These are phyloP conservation scores for Coriaria nepalensis DNA, from an alignment of 306 rosid genomes.

Conservation along the genomic window DNA sequence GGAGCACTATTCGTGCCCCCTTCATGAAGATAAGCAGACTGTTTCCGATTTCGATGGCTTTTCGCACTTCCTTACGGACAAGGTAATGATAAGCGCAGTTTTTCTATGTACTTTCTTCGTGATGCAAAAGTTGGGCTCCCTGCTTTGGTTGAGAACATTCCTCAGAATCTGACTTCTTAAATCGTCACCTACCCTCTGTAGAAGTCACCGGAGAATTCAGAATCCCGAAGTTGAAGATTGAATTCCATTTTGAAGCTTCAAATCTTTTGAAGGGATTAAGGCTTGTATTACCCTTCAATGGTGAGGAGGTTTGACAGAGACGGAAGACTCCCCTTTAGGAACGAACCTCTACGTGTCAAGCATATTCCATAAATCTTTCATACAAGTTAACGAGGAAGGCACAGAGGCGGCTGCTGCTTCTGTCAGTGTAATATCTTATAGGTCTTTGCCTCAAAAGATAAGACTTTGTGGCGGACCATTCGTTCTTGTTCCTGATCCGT, in stretches of 20 bases:
- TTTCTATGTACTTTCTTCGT: conserved; percentile 70
- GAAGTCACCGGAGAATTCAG: conserved; percentile 42
- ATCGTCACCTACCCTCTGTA: conserved; percentile 31
- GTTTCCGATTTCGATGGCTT: conserved; percentile 24
- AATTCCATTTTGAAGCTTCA: conserved; percentile 52
- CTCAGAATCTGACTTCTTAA: conserved; percentile 40
- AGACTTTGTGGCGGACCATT: conserved; percentile 75
- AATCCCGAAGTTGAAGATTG: conserved; percentile 65
- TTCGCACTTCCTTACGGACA: conserved; percentile 41
- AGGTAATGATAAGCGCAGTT: conserved; percentile 47
- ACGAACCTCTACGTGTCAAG: conserved; percentile 33
- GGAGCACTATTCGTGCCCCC: conserved; percentile 25
- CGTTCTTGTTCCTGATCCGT: conserved; percentile 55
- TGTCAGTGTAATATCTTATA: conserved; percentile 9
- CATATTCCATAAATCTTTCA: conserved; percentile 50
- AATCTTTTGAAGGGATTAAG: conserved; percentile 40
- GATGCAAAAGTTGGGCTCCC: conserved; percentile 51
- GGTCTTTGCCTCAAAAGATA: conserved; percentile 2
- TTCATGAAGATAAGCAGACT: conserved; percentile 35
- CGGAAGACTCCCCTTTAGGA: conserved; percentile 44
- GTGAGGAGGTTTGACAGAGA: conserved; percentile 48
- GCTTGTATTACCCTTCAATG: conserved; percentile 44
- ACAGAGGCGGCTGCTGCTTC: conserved; percentile 73
- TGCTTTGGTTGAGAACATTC: conserved; percentile 44
- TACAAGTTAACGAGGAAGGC: conserved; percentile 84